Conservation (phyloP, 1,284 basidiomycete genomes). For the Gomphus sp. region DNA sequence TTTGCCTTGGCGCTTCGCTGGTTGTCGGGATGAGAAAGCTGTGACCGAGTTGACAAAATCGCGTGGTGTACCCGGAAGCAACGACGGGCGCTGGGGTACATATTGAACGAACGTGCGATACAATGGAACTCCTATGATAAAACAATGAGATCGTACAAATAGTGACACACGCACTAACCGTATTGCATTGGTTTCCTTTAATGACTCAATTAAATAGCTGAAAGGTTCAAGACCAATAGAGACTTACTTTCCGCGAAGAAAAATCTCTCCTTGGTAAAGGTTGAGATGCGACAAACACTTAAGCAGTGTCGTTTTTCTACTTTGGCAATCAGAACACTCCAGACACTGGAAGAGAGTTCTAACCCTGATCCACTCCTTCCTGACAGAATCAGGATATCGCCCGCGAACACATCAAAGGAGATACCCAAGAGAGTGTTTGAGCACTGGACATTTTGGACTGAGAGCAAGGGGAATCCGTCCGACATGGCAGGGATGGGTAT, state of each 20-base stretch:
- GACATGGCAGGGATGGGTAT: not conserved
- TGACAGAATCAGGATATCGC: slow-evolving; percentile 63
- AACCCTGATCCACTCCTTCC: slow-evolving; percentile 68
- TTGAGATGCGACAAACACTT: slow-evolving; percentile 78
- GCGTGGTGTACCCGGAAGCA: slow-evolving; percentile 72
- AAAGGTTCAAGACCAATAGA: slow-evolving; percentile 1
- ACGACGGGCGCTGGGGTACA: slow-evolving; percentile 76
- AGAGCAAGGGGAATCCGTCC: slow-evolving; percentile 26
- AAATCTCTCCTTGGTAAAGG: slow-evolving; percentile 57
- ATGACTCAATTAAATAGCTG: not conserved
- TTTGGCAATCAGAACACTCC: slow-evolving; percentile 6
- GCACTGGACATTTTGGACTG: slow-evolving; percentile 35
- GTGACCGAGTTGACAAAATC: slow-evolving; percentile 57
- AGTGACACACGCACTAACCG: slow-evolving; percentile 27
- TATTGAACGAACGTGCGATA: slow-evolving; percentile 76
- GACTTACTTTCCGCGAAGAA: slow-evolving; percentile 55
- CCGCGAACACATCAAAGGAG: slow-evolving; percentile 52
- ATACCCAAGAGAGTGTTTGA: slow-evolving; percentile 46
- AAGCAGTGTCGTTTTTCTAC: slow-evolving; percentile 68
- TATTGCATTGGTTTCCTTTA: slow-evolving; percentile 44
- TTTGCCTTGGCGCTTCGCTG: slow-evolving; percentile 9
- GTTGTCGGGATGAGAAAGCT: slow-evolving; percentile 45
- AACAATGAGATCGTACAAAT: not conserved
- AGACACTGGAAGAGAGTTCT: slow-evolving; percentile 14
- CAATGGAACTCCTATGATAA: slow-evolving; percentile 50